These are phyloP conservation scores for Liriodendron chinense DNA, from an alignment of 164 flowering plant genomes.

Conservation along the genomic window DNA sequence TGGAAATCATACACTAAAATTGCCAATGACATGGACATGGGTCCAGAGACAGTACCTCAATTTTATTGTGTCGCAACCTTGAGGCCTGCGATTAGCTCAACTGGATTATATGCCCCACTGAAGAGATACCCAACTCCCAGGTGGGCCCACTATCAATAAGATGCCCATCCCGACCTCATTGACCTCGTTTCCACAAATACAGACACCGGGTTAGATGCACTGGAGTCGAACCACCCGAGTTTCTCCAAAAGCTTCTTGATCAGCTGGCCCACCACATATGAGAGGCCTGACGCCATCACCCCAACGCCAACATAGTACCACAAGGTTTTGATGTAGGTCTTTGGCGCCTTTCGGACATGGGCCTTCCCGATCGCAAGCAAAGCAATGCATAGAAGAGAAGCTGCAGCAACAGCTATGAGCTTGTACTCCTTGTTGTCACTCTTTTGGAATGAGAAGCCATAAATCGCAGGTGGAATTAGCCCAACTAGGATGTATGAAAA, in stretches of 20 bases:
- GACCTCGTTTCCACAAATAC: background rate
- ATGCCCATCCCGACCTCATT: slow-evolving; percentile 11
- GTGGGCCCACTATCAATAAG: slow-evolving; percentile 4
- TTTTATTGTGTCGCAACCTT: no score
- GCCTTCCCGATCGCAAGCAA: slow-evolving; percentile 47
- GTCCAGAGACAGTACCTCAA: no score
- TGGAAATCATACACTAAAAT: no score
- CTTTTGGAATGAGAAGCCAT: slow-evolving; percentile 45
- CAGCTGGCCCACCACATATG: slow-evolving; percentile 30
- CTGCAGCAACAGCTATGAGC: slow-evolving; percentile 39
- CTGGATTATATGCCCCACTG: no score
- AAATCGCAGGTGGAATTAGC: slow-evolving; percentile 40
- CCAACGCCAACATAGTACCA: slow-evolving; percentile 24
- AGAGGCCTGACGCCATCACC: slow-evolving; percentile 32
- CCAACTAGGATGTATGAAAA: slow-evolving; percentile 60
- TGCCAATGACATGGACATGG: no score
- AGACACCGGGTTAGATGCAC: background rate
- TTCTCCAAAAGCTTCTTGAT: slow-evolving; percentile 27
- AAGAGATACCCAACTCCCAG: background rate
- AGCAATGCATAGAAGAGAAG: slow-evolving; percentile 40
- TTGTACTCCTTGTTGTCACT: slow-evolving; percentile 38
- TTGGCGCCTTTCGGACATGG: slow-evolving; percentile 16
- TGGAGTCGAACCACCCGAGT: slow-evolving; percentile 21
- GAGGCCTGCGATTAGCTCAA: no score
- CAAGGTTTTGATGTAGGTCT: slow-evolving; percentile 29